Evolutionary conservation across 1,284 basidiomycete genomes (phyloP), one percentile per base, ranked within the genome.

Genomic region (Pseudozyma flocculosa): DNA sequence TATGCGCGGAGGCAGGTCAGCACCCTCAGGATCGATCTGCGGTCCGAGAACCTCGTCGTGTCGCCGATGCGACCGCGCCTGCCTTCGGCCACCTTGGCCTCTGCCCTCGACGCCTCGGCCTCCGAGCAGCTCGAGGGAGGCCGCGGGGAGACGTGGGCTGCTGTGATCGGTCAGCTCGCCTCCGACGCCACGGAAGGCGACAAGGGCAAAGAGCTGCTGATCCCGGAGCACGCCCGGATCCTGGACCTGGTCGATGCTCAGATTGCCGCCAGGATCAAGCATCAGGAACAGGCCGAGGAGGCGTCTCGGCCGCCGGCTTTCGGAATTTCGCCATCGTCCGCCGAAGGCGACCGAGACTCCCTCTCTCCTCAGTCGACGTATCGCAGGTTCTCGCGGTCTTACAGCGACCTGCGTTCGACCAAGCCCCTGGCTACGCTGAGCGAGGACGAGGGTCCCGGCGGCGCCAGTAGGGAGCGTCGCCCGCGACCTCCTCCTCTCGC

Each of bases 161-260:
- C 45, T 19, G 38, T 62, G n/a, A 39, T 56, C 41, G 37, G 7
- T n/a, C 44, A 52, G 48, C 44, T 51, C 36, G 52, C 48, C 42
- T 4, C 38, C 21, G 19, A 41, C 19, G 22, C 48, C 36, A 43
- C 21, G 24, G 23, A 23, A n/a, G 11, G 23, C 24, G 32, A 39
- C 38, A 38, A 44, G 18, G 46, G 41, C 4, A 18, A 39, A 22
- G 54, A 45, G 17, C 36, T 73, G 32, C 40, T 70, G 26, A 55
- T 49, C 10, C 64, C 68, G 15, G 71, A 73, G 38, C 61, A 72
- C 36, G 54, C 52, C 3, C 44, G 71, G 11, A 65, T 73, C 18
- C 43, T 72, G 2, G 21, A 24, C 2, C 44, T 61, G 5, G 58
- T 68, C 1, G 68, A 68, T 7, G 43, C 40, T 4, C 51, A 49